A percentile compares a stretch with the other conserved stretches of the same genome.
phyloP scores from a whole-genome alignment of 768 basidiomycete genomes.

The Termitomyces bulborhizus region DNA sequence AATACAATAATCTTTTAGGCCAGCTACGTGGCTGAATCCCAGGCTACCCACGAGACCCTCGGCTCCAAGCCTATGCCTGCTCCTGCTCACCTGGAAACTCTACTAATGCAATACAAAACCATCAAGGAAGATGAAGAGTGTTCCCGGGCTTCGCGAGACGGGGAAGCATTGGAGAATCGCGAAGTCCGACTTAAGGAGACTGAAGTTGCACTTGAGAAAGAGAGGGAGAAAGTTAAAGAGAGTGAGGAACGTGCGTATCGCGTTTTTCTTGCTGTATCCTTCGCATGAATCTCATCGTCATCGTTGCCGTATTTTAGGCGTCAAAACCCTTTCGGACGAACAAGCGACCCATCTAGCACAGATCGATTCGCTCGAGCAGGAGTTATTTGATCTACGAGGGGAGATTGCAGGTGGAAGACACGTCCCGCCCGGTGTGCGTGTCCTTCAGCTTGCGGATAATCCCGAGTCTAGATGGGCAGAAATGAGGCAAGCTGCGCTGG shows the following conservation, averaged over 20 bases:
- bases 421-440: conserved; percentile 12
- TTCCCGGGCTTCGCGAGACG: background rate
- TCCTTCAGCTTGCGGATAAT: conserved; percentile 11
- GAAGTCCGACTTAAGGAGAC: background rate
- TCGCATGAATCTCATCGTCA: background rate
- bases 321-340: conserved; percentile 32
- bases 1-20: background rate
- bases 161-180: background rate
- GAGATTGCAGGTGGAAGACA: conserved; percentile 73
- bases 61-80: background rate
- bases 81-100: conserved; percentile 1
- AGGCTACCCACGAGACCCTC: background rate
- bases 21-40: conserved; percentile 8
- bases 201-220: background rate
- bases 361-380: conserved; percentile 72
- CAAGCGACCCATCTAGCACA: conserved; percentile 35
- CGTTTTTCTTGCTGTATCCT: background rate
- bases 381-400: conserved; percentile 70
- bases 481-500: conserved; percentile 66
- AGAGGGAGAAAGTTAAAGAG: conserved; percentile 8
- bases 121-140: background rate
- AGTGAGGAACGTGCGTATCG: conserved; percentile 8
- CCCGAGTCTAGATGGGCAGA: conserved; percentile 82
- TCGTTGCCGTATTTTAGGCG: conserved; percentile 25
- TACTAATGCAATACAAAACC: conserved; percentile 1